Conservation (phyloP, 1,139 yeast species). For the Geotrichum citri-aurantii region DNA sequence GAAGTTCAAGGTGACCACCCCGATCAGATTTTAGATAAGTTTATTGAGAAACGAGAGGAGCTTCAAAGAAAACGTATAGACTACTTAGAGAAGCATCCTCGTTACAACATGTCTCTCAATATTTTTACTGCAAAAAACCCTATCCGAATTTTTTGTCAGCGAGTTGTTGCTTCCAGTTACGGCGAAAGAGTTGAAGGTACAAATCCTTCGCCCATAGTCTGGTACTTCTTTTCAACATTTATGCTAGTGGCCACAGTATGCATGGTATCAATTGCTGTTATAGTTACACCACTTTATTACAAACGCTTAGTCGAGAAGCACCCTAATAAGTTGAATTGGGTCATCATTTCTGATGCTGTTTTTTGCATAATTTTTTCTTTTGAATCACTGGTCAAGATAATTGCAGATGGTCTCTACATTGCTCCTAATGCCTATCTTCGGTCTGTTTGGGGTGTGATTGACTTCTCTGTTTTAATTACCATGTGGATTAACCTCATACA, state of each 20-base stretch:
- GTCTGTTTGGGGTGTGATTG: constrained; percentile 82
- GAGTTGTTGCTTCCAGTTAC: constrained; percentile 61
- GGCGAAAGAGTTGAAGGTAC: constrained; percentile 74
- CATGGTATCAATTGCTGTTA: constrained; percentile 66
- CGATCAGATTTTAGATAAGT: neutral
- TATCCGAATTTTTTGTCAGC: constrained; percentile 66
- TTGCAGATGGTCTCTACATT: constrained; percentile 78
- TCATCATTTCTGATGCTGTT: constrained; percentile 52
- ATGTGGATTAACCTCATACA: constrained; percentile 78
- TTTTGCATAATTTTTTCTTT: constrained; percentile 59
- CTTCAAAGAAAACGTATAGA: constrained; percentile 40
- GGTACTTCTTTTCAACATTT: constrained; percentile 48
- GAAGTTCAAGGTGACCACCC: constrained; percentile 20
- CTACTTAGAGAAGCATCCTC: constrained; percentile 57
- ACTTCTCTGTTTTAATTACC: constrained; percentile 63
- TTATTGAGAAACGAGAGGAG: neutral
- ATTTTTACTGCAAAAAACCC: constrained; percentile 62
- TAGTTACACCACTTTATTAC: constrained; percentile 70
- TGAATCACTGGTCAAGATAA: constrained; percentile 66
- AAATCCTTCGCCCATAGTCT: constrained; percentile 51
- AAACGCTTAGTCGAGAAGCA: constrained; percentile 35
- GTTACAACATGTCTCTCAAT: constrained; percentile 61
- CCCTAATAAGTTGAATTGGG: constrained; percentile 35
- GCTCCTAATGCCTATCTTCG: constrained; percentile 80
- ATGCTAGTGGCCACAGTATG: constrained; percentile 63